Percentiles rank a stretch among this genome's conserved stretches.
These are phyloP conservation scores for Auricularia heimuer DNA, from an alignment of 768 basidiomycete genomes.

Conservation along the genomic window DNA sequence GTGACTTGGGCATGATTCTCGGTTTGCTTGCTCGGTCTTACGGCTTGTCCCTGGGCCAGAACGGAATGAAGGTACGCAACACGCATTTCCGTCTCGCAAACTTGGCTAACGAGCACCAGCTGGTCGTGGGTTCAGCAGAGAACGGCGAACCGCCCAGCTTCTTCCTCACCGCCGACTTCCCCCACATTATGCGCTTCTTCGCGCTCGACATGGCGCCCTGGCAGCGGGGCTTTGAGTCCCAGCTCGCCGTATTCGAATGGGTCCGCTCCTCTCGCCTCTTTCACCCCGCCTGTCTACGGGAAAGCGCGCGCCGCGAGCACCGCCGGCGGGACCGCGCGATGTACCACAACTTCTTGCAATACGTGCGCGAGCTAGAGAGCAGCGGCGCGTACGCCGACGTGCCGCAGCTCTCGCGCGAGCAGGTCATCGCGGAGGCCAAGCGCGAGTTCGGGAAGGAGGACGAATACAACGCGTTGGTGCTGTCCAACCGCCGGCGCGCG, in stretches of 20 bases:
- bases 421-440: constrained; percentile 35
- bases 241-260: constrained; percentile 50
- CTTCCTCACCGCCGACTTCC: constrained; percentile 39
- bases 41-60: constrained; percentile 39
- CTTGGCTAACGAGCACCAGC: not conserved
- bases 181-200: constrained; percentile 44
- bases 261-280: constrained; percentile 45
- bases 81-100: not conserved
- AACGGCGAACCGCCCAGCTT: constrained; percentile 30
- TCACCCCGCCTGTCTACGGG: constrained; percentile 28
- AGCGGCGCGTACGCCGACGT: not conserved
- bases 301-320: constrained; percentile 29
- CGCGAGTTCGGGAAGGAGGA: constrained; percentile 41
- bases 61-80: constrained; percentile 47
- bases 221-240: constrained; percentile 43
- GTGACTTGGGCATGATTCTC: constrained; percentile 64
- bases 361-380: constrained; percentile 26
- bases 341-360: constrained; percentile 50
- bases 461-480: constrained; percentile 32
- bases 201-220: constrained; percentile 45
- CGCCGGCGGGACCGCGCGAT: constrained; percentile 40
- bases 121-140: constrained; percentile 5
- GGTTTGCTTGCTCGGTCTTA: constrained; percentile 42
- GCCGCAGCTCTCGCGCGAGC: not conserved
- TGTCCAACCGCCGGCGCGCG: constrained; percentile 18